A percentile compares a stretch with the other conserved stretches of the same genome.
These are phyloP conservation scores for Candida arabinofermentans DNA, from an alignment of 805 yeast genomes.

Conservation along the genomic window DNA sequence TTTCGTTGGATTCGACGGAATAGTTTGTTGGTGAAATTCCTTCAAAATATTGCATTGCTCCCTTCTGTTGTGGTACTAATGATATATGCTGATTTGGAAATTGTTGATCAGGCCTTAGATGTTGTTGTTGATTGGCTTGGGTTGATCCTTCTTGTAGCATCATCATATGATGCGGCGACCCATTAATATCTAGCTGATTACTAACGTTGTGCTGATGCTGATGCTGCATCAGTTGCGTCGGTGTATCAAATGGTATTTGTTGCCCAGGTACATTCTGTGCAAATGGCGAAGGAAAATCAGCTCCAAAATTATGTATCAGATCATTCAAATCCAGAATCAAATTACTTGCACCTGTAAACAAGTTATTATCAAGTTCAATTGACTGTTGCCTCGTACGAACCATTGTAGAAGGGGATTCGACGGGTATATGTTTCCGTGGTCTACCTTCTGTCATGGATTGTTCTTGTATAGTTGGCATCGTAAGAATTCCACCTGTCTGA, in stretches of 20 bases:
- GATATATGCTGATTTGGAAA: not conserved
- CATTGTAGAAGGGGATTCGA: slow-evolving; percentile 5
- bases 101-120: not conserved
- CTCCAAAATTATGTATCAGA: slow-evolving; percentile 27
- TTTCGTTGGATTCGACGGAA: slow-evolving; percentile 17
- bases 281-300: slow-evolving; percentile 20
- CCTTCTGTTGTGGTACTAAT: not conserved
- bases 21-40: slow-evolving; percentile 24
- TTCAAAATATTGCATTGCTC: slow-evolving; percentile 6
- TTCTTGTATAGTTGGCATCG: not conserved
- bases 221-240: not conserved
- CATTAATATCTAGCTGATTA: not conserved
- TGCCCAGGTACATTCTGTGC: slow-evolving; percentile 1
- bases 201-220: not conserved
- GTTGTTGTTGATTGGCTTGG: not conserved
- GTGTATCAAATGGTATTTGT: not conserved
- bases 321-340: slow-evolving; percentile 34
- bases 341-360: slow-evolving; percentile 33
- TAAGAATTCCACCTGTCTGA: not conserved
- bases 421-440: slow-evolving; percentile 11
- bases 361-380: slow-evolving; percentile 27
- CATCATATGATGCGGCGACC: not conserved
- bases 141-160: not conserved
- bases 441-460: slow-evolving; percentile 4
- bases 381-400: slow-evolving; percentile 9